Conservation (phyloP, 2,329 filamentous ascomycete species). For the Fusarium stilboides region DNA sequence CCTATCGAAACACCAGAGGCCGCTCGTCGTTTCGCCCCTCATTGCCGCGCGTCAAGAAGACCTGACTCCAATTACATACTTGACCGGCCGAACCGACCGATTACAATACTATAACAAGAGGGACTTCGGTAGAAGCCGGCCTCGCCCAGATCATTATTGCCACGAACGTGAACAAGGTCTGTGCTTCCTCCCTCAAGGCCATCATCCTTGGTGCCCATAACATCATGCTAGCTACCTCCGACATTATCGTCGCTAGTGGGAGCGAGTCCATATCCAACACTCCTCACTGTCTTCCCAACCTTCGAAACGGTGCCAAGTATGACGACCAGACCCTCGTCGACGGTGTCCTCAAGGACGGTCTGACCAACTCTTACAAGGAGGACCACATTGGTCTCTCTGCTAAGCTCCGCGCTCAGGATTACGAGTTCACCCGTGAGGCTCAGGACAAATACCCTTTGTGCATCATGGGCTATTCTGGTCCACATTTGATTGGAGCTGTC, state of each 20-base stretch:
- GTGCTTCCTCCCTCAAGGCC: slow-evolving; percentile 94
- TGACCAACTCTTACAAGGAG: slow-evolving; percentile 95
- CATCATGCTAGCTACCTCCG: slow-evolving; percentile 95
- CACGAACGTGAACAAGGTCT: slow-evolving; percentile 99
- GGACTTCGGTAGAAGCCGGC: too few relatives aligned
- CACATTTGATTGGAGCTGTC: too few relatives aligned
- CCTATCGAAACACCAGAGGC: too few relatives aligned
- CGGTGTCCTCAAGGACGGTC: slow-evolving; percentile 92
- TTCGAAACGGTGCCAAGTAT: slow-evolving; percentile 93
- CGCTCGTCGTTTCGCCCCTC: too few relatives aligned
- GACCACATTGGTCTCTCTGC: slow-evolving; percentile 96
- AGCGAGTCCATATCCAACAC: slow-evolving; percentile 99
- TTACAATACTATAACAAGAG: too few relatives aligned
- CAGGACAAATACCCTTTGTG: slow-evolving; percentile 98
- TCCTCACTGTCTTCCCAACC: slow-evolving; percentile 92
- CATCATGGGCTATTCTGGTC: too few relatives aligned
- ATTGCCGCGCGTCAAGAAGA: too few relatives aligned
- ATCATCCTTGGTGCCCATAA: slow-evolving; percentile 96
- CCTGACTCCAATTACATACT: too few relatives aligned
- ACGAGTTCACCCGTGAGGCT: slow-evolving; percentile 84
- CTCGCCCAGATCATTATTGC: slow-evolving; percentile 84
- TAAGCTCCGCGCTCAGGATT: slow-evolving; percentile 91
- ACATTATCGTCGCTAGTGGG: slow-evolving; percentile 93
- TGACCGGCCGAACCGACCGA: too few relatives aligned
- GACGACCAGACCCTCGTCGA: slow-evolving; percentile 92